Base-by-base conservation (phyloP, 2,329 filamentous ascomycete genomes). In the Fusarium falciforme region DNA sequence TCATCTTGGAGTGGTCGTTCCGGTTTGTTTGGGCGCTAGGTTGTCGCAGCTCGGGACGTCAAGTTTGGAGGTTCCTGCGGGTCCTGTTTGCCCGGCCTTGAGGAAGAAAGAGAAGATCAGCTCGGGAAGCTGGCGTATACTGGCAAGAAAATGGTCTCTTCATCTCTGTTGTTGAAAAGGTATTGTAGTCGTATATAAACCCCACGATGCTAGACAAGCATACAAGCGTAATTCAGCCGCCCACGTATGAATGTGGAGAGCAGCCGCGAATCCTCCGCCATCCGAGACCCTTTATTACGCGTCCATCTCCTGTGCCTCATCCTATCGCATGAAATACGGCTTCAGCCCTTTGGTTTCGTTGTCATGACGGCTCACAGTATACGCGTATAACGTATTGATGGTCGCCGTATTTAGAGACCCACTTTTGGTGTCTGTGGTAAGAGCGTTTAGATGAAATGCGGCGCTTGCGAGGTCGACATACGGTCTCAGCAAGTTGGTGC, bases 361-460 rank as follows among this genome's bases (percentile, higher is more conserved):
- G 38, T 27, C 27, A 38, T 49, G 33, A 25, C n/a, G 33, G n/a
- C 33, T 35, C 22, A 12, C 52, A n/a, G n/a, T 29, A 63, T 63
- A 63, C 47, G 61, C 61, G 61, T 63, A 63, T 55, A 55, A 20
- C 59, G 59, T 61, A 61, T 47, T 49, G 42, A 42, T 3, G 42
- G n/a, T 20, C 2, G n/a, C 61, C 44, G 61, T 60, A 60, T 60
- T 44, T 22, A 11, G 12, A 35, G 44, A 54, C 31, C 42, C 60
- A 52, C 42, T 29, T 20, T 29, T 59, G 16, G 35, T 4, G 25
- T 17, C 25, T 20, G 20, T n/a, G 20, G 22, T 40, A 59, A 38
- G 49, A 54, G 35, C 55, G 33, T 40, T 27, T 27, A 59, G 55
- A 29, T 58, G 55, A n/a, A 16, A 58, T 36, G 31, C 33, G 33